Conservation (phyloP, 352 stramenopile species). For the Phytophthora sansomeana region DNA sequence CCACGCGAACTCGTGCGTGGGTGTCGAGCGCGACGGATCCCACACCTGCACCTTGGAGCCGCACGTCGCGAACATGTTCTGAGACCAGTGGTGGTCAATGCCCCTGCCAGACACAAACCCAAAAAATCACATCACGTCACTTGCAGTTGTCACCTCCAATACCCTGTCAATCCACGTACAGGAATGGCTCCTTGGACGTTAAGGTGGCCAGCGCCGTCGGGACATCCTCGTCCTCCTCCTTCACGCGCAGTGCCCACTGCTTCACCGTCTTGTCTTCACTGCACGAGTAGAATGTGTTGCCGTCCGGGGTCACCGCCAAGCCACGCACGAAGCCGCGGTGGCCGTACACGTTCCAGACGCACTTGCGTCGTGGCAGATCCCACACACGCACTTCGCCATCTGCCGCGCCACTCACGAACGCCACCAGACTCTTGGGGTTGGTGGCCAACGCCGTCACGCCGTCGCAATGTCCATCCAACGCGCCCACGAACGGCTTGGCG, state of each 20-base stretch:
- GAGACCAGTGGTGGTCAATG: slow-evolving; percentile 98
- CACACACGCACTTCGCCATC: slow-evolving; percentile 97
- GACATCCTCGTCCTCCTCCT: slow-evolving; percentile 75
- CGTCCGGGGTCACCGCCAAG: slow-evolving; percentile 81
- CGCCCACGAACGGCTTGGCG: slow-evolving; percentile 98
- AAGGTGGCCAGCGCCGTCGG: slow-evolving; percentile 78
- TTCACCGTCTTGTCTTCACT: slow-evolving; percentile 97
- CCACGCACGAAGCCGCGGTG: slow-evolving; percentile 96
- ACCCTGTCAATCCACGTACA: slow-evolving; percentile 48
- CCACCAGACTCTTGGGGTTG: slow-evolving; percentile 91
- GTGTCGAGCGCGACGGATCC: slow-evolving; percentile 93
- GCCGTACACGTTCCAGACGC: slow-evolving; percentile 93
- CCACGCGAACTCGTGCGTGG: slow-evolving; percentile 94
- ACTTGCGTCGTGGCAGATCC: slow-evolving; percentile 95
- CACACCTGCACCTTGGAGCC: slow-evolving; percentile 96
- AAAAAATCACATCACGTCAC: slow-evolving; percentile 14
- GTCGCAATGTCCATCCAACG: slow-evolving; percentile 97
- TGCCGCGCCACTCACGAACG: slow-evolving; percentile 88
- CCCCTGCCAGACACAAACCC: slow-evolving; percentile 80
- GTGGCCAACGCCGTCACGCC: slow-evolving; percentile 94
- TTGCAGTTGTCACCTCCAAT: background rate
- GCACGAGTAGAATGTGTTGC: slow-evolving; percentile 93
- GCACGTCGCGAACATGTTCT: slow-evolving; percentile 94
- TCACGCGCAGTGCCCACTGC: slow-evolving; percentile 86
- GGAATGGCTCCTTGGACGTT: slow-evolving; percentile 86